Percentiles rank a stretch among this genome's conserved stretches.
These are phyloP conservation scores for Dorcoceras hygrometricum DNA, from an alignment of 257 asterid genomes.

Conservation along the genomic window DNA sequence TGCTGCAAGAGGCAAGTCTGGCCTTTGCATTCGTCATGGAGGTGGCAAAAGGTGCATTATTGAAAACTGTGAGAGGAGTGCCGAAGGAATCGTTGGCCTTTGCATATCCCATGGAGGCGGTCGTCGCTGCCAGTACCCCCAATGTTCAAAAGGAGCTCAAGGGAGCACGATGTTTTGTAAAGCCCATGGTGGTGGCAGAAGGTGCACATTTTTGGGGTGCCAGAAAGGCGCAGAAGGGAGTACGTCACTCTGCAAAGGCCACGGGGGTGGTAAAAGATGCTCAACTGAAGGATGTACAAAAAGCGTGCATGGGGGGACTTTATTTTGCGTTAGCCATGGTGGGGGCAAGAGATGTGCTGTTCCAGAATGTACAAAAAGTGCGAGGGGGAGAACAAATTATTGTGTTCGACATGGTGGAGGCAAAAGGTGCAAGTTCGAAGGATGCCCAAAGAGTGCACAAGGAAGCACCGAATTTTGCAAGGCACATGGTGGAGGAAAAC, in stretches of 20 bases:
- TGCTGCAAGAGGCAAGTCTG: conserved; percentile 62
- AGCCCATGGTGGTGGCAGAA: conserved; percentile 64
- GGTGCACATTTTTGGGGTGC: conserved; percentile 58
- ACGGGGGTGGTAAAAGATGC: conserved; percentile 68
- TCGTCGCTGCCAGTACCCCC: conserved; percentile 50
- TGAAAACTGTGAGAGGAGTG: conserved; percentile 51
- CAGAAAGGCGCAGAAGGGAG: conserved; percentile 70
- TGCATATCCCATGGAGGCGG: conserved; percentile 75
- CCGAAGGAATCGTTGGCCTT: conserved; percentile 51
- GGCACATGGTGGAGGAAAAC: conserved; percentile 63
- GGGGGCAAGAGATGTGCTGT: conserved; percentile 56
- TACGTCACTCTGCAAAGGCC: conserved; percentile 55
- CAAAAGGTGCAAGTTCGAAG: conserved; percentile 53
- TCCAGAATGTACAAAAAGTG: conserved; percentile 53
- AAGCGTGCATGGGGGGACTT: conserved; percentile 66
- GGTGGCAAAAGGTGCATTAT: conserved; percentile 65
- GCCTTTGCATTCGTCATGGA: conserved; percentile 61
- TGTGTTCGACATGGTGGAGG: conserved; percentile 80
- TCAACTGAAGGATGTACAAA: conserved; percentile 48
- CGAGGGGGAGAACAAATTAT: conserved; percentile 52
- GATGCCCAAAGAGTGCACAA: conserved; percentile 62
- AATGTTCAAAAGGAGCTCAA: conserved; percentile 59
- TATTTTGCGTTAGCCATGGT: conserved; percentile 61
- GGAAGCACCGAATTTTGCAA: conserved; percentile 62
- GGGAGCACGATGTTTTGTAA: conserved; percentile 60